Conservation (phyloP, 371 early-diverging fungal genomes). For the Actinomucor elegans region DNA sequence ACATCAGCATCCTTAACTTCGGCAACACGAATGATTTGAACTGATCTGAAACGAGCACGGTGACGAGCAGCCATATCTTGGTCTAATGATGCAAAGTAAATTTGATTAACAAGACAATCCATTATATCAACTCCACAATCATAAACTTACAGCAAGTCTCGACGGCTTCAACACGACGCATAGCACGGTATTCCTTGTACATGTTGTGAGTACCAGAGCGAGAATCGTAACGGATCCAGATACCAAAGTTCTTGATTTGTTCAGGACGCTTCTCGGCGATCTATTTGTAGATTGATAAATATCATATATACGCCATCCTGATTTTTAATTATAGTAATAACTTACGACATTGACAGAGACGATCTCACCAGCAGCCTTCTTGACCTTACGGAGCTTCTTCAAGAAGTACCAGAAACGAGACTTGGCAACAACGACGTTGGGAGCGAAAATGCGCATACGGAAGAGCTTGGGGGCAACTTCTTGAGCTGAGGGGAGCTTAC, state of each 20-base stretch:
- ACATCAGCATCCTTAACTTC: constrained; percentile 89
- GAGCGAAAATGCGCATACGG: constrained; percentile 98
- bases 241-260: constrained; percentile 98
- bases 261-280: constrained; percentile 94
- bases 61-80: constrained; percentile 99
- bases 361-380: constrained; percentile 97
- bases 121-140: too few relatives aligned
- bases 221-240: constrained; percentile 99
- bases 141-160: constrained; percentile 92
- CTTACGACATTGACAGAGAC: constrained; percentile 92
- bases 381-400: constrained; percentile 98
- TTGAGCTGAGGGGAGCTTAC: constrained; percentile 91
- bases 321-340: too few relatives aligned
- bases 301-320: too few relatives aligned
- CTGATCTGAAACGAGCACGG: constrained; percentile 96
- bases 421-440: constrained; percentile 98
- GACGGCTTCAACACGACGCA: constrained; percentile 94
- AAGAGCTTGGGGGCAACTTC: constrained; percentile 95
- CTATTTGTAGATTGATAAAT: constrained; percentile 42
- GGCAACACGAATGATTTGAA: constrained; percentile 98
- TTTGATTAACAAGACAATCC: neutral
- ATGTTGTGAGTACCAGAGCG: constrained; percentile 99
- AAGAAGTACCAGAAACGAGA: constrained; percentile 99
- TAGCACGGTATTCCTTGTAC: constrained; percentile 99
- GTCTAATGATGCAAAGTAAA: constrained; percentile 64